A percentile compares a stretch with the other conserved stretches of the same genome.
Evolutionary conservation across 2,329 filamentous ascomycete species (phyloP).

Genomic region (Claviceps sp.): DNA sequence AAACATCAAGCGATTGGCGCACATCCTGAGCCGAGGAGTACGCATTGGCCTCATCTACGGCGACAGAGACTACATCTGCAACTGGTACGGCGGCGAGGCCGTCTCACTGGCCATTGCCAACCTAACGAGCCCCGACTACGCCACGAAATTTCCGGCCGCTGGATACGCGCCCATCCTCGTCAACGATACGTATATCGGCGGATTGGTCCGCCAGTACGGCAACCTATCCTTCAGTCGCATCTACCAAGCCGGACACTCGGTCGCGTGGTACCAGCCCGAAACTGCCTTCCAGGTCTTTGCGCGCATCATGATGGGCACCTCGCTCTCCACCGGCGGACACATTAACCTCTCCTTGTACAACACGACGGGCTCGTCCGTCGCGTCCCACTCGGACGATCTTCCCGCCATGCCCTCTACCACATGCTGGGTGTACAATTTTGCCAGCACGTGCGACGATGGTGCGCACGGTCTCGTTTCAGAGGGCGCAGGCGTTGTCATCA

Average conservation of each 20-base stretch:
- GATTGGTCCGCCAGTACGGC: slow-evolving; percentile 62
- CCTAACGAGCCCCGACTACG: slow-evolving; percentile 32
- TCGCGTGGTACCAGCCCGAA: slow-evolving; percentile 47
- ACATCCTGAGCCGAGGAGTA: slow-evolving; percentile 47
- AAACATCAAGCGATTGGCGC: slow-evolving; percentile 44
- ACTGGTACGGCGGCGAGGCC: slow-evolving; percentile 63
- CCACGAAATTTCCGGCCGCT: slow-evolving; percentile 44
- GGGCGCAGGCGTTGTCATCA: slow-evolving; percentile 42
- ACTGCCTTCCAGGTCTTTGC: slow-evolving; percentile 47
- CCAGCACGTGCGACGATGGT: slow-evolving; percentile 34
- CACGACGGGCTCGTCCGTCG: slow-evolving; percentile 42
- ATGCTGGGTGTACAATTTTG: slow-evolving; percentile 46
- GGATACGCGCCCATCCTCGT: slow-evolving; percentile 62
- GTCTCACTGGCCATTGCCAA: slow-evolving; percentile 50
- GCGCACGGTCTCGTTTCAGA: slow-evolving; percentile 34
- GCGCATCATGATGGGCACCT: slow-evolving; percentile 41
- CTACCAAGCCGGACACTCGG: slow-evolving; percentile 52
- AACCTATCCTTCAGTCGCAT: slow-evolving; percentile 58
- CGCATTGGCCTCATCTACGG: slow-evolving; percentile 61
- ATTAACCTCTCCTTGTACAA: slow-evolving; percentile 39
- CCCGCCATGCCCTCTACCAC: slow-evolving; percentile 34
- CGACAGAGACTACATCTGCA: slow-evolving; percentile 50
- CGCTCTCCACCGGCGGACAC: slow-evolving; percentile 40
- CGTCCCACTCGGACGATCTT: slow-evolving; percentile 35
- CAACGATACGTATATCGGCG: slow-evolving; percentile 54